Evolutionary conservation across 306 rosid species (phyloP).

Genomic region (Pterocarpus macrocarpus): DNA sequence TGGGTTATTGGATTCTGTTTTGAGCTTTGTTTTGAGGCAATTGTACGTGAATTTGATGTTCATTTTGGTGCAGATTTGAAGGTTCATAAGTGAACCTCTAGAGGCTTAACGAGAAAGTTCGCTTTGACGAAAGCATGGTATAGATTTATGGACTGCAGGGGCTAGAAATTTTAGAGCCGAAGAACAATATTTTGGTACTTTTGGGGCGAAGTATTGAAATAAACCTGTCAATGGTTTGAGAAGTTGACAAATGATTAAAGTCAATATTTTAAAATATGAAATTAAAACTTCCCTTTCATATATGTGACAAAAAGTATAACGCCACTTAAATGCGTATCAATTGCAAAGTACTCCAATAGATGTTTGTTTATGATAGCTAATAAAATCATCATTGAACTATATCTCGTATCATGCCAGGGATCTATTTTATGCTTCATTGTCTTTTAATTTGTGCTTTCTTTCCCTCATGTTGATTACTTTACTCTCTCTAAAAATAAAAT

Average conservation of each 20-base stretch:
- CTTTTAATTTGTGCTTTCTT: not conserved
- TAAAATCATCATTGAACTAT: not conserved
- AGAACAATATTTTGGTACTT: not conserved
- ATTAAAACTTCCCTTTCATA: not conserved
- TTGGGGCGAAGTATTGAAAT: not conserved
- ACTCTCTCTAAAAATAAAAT: not conserved
- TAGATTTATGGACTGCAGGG: not conserved
- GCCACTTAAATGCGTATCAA: not conserved
- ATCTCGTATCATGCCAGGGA: not conserved
- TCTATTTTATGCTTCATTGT: slow-evolving; percentile 6
- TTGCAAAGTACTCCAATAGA: slow-evolving; percentile 1
- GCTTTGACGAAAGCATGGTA: not conserved
- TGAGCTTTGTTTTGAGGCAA: not conserved
- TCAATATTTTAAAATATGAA: not conserved
- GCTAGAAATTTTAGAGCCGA: not conserved
- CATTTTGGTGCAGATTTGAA: not conserved
- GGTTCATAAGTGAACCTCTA: not conserved
- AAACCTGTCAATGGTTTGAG: not conserved
- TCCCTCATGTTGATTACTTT: not conserved
- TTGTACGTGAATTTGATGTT: not conserved
- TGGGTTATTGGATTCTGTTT: not conserved
- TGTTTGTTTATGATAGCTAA: not conserved
- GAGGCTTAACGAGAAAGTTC: not conserved
- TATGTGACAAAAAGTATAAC: not conserved
- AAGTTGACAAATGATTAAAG: not conserved